Percentiles rank a stretch among this genome's conserved stretches.
Conservation (phyloP, 1,139 yeast species). For the Sugiyamaella japonica region DNA sequence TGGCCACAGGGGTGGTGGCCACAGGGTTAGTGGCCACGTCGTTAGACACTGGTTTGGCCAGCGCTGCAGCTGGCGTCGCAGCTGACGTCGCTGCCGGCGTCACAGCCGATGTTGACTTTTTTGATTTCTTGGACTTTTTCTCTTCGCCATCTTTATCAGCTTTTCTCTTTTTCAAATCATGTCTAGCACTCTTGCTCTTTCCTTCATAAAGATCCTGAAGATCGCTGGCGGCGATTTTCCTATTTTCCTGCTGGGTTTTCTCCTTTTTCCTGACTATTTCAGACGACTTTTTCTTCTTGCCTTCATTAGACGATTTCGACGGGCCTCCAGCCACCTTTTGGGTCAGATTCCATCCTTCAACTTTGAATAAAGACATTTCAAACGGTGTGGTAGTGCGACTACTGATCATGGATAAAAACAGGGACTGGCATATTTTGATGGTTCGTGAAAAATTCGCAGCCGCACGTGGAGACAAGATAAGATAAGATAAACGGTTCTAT, state of each 20-base stretch:
- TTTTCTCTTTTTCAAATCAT: constrained; percentile 17
- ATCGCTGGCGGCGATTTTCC: constrained; percentile 21
- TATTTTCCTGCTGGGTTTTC: constrained; percentile 15
- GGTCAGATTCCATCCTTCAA: constrained; percentile 79
- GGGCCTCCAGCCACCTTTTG: constrained; percentile 52
- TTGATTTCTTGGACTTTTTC: constrained; percentile 2
- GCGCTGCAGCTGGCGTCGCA: too few species aligned
- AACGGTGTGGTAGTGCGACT: not conserved
- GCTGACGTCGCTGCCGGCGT: too few species aligned
- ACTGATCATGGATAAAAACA: too few species aligned
- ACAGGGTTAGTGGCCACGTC: not conserved
- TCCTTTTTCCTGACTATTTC: constrained; percentile 20
- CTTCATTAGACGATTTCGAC: constrained; percentile 32
- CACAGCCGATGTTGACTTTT: not conserved
- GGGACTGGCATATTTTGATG: too few species aligned
- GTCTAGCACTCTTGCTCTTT: constrained; percentile 13
- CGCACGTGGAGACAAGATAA: constrained; percentile 3
- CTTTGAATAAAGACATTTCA: constrained; percentile 71
- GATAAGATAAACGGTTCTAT: not conserved
- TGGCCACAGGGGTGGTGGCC: not conserved
- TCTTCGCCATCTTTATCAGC: constrained; percentile 12
- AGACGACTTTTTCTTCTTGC: constrained; percentile 22
- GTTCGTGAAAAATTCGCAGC: not conserved
- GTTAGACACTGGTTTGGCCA: not conserved
- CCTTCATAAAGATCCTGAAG: constrained; percentile 19